Evolutionary conservation across 1,284 basidiomycete genomes (phyloP).

Genomic region (Testicularia cyperi): DNA sequence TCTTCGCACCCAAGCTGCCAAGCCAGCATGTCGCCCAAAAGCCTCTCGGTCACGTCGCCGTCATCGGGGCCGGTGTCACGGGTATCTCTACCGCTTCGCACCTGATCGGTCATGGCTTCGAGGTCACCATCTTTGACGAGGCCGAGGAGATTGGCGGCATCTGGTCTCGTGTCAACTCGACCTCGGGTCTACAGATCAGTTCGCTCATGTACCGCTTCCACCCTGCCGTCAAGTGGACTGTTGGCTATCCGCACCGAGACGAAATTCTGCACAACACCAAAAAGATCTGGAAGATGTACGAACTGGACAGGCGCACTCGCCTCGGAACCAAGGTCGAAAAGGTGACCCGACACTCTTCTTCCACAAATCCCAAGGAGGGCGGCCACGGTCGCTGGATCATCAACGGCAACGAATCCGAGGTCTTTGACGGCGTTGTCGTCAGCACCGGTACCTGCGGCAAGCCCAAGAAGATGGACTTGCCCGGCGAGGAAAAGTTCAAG

Average conservation of each 20-base stretch:
- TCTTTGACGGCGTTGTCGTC: conserved; percentile 68
- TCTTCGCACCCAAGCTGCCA: conserved; percentile 49
- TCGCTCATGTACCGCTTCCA: conserved; percentile 63
- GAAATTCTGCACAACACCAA: conserved; percentile 68
- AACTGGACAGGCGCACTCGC: conserved; percentile 65
- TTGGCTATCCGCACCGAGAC: conserved; percentile 65
- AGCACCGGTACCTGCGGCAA: conserved; percentile 67
- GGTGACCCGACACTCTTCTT: conserved; percentile 52
- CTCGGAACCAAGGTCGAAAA: conserved; percentile 62
- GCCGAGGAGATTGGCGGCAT: conserved; percentile 63
- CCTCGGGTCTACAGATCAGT: conserved; percentile 69
- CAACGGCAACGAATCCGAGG: conserved; percentile 60
- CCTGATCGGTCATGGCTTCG: conserved; percentile 56
- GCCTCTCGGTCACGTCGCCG: conserved; percentile 56
- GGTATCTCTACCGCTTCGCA: conserved; percentile 60
- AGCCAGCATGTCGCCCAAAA: conserved; percentile 24
- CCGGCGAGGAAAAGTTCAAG: conserved; percentile 63
- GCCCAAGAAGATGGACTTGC: conserved; percentile 65
- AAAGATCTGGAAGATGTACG: conserved; percentile 67
- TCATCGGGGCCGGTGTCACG: conserved; percentile 60
- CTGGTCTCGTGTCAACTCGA: conserved; percentile 69
- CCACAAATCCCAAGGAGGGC: conserved; percentile 57
- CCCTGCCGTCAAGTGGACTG: conserved; percentile 45
- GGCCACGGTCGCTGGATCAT: conserved; percentile 66
- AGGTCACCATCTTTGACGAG: conserved; percentile 60